These are phyloP conservation scores for Vigna trinervia DNA, from an alignment of 306 rosid species.

Conservation along the genomic window DNA sequence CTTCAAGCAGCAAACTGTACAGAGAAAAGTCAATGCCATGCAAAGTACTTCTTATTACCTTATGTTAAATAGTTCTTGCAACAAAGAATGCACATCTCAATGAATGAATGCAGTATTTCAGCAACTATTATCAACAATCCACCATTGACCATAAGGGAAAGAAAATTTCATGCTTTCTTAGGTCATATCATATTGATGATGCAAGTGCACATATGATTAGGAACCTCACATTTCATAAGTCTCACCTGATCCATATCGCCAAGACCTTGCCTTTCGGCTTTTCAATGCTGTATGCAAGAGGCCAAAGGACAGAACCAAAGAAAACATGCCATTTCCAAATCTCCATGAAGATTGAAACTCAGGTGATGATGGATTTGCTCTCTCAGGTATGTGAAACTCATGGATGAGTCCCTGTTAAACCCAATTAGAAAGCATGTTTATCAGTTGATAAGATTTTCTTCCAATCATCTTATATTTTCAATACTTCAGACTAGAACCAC, in stretches of 20 bases:
- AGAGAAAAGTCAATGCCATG: background rate
- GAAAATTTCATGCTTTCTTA: slow-evolving; percentile 9
- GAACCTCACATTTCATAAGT: slow-evolving; percentile 16
- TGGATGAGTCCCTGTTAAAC: slow-evolving; percentile 66
- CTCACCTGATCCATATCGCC: slow-evolving; percentile 82
- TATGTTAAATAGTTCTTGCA: background rate
- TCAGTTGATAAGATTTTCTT: slow-evolving; percentile 11
- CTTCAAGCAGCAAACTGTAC: background rate
- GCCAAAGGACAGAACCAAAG: slow-evolving; percentile 79
- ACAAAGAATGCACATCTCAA: slow-evolving; percentile 23
- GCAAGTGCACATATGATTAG: slow-evolving; percentile 24
- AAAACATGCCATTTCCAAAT: slow-evolving; percentile 88
- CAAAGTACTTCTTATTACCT: background rate
- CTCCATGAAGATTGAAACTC: slow-evolving; percentile 85
- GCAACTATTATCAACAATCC: slow-evolving; percentile 7
- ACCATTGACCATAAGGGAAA: slow-evolving; percentile 3
- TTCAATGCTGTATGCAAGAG: slow-evolving; percentile 72
- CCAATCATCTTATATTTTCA: slow-evolving; percentile 1
- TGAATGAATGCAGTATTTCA: slow-evolving; percentile 8
- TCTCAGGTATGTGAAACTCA: slow-evolving; percentile 72
- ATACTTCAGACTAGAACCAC: slow-evolving; percentile 15
- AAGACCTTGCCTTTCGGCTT: slow-evolving; percentile 83
- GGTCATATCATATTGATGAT: background rate
- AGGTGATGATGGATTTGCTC: slow-evolving; percentile 54
- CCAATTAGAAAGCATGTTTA: slow-evolving; percentile 31